A percentile compares a stretch with the other conserved stretches of the same genome.
These are phyloP conservation scores for Breviolum minutum DNA, from an alignment of 73 alveolate species.

Conservation along the genomic window DNA sequence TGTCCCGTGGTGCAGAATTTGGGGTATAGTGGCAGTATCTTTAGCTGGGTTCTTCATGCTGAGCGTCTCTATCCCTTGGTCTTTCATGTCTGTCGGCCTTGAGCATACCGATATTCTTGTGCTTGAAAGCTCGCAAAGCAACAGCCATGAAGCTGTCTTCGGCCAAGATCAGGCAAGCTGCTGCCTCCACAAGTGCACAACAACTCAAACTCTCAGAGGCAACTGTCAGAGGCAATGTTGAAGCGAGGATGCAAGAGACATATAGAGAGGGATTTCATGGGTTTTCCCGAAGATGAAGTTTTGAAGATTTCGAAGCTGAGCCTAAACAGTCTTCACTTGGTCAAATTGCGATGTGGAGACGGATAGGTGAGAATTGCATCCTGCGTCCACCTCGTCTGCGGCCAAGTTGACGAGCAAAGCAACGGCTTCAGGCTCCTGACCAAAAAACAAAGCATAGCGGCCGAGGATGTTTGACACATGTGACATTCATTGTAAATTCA, in stretches of 20 bases:
- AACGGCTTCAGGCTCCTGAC: conserved; percentile 48
- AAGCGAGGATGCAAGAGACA: neutral
- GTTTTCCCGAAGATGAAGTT: too few species aligned
- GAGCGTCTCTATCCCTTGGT: neutral
- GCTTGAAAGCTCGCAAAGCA: conserved; percentile 43
- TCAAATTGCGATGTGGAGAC: neutral
- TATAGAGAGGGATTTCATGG: neutral
- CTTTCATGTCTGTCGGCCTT: neutral
- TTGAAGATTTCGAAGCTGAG: too few species aligned
- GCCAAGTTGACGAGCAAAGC: conserved; percentile 72
- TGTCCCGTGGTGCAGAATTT: too few species aligned
- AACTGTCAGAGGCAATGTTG: neutral
- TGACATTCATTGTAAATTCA: too few species aligned
- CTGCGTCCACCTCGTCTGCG: conserved; percentile 36
- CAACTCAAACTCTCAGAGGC: neutral
- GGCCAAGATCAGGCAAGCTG: conserved; percentile 72
- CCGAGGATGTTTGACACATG: neutral
- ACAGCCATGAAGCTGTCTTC: conserved; percentile 70
- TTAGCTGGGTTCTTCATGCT: neutral
- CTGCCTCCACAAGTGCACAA: conserved; percentile 11
- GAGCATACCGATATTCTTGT: conserved; percentile 29
- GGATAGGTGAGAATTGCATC: neutral
- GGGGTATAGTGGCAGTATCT: too few species aligned
- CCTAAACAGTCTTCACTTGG: neutral
- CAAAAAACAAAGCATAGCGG: neutral